Evolutionary conservation across 768 basidiomycete species (phyloP).

Genomic region (Lactarius deliciosus): DNA sequence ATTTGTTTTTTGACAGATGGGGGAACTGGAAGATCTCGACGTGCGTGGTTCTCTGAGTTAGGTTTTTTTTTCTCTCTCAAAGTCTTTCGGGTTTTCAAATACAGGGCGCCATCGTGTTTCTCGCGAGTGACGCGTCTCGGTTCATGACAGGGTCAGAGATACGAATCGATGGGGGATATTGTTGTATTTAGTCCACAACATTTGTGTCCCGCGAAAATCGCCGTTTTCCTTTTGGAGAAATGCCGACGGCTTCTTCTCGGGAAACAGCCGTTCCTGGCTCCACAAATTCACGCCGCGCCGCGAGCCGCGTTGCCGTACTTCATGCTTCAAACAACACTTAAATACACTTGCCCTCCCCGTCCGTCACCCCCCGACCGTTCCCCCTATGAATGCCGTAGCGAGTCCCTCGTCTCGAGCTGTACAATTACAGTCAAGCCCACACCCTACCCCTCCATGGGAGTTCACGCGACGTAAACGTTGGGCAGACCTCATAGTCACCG

Average conservation of each 20-base stretch:
- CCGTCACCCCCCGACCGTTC: neutral
- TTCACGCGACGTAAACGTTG: slow-evolving; percentile 87
- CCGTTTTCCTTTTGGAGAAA: slow-evolving; percentile 8
- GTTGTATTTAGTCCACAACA: slow-evolving; percentile 47
- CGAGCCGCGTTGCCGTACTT: slow-evolving; percentile 1
- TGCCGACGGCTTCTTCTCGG: slow-evolving; percentile 22
- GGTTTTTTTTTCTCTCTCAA: slow-evolving; percentile 29
- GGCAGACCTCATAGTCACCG: slow-evolving; percentile 76
- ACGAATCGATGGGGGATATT: slow-evolving; percentile 90
- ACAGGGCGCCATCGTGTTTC: slow-evolving; percentile 85
- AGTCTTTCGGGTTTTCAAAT: neutral
- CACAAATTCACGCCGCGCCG: slow-evolving; percentile 20
- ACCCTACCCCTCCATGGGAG: slow-evolving; percentile 50
- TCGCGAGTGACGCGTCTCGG: slow-evolving; percentile 84
- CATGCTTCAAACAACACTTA: neutral
- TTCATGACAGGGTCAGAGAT: slow-evolving; percentile 89
- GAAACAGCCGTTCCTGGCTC: slow-evolving; percentile 19
- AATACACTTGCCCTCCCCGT: neutral
- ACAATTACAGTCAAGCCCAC: slow-evolving; percentile 18
- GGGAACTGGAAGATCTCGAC: slow-evolving; percentile 76
- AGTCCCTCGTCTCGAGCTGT: slow-evolving; percentile 15
- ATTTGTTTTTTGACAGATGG: slow-evolving; percentile 53
- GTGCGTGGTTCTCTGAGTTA: slow-evolving; percentile 52
- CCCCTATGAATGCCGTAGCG: slow-evolving; percentile 21
- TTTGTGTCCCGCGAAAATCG: slow-evolving; percentile 18